A percentile compares a stretch with the other conserved stretches of the same genome.
phyloP scores from a whole-genome alignment of 1,284 basidiomycete species.

The Ustilago loliicola region DNA sequence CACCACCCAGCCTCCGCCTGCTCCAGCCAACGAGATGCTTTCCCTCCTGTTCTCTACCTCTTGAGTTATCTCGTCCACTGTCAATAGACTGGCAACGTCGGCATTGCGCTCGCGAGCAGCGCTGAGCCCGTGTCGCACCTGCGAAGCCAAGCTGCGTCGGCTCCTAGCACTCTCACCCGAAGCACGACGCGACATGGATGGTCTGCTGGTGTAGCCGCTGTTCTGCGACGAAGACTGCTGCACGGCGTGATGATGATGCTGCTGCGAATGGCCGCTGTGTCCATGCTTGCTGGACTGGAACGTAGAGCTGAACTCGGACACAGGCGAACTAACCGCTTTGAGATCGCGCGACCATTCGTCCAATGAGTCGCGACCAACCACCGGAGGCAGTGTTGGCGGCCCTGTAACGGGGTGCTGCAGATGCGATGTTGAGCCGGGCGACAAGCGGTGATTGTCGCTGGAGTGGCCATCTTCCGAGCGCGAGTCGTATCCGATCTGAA shows the following conservation, averaged over 20 bases:
- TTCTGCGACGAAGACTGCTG: conserved; percentile 28
- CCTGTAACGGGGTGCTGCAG: conserved; percentile 15
- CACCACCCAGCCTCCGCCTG: conserved; percentile 53
- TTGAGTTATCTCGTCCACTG: conserved; percentile 96
- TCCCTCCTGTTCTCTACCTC: conserved; percentile 87
- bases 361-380: conserved; percentile 55
- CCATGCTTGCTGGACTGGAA: conserved; percentile 26
- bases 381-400: conserved; percentile 58
- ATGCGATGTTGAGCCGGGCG: conserved; percentile 13
- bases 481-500: conserved; percentile 55
- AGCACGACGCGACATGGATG: conserved; percentile 47
- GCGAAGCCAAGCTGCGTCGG: conserved; percentile 56
- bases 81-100: conserved; percentile 91
- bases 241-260: conserved; percentile 14
- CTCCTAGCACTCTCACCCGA: conserved; percentile 60
- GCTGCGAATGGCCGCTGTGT: conserved; percentile 6
- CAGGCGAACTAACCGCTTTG: conserved; percentile 55
- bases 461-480: conserved; percentile 35
- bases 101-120: conserved; percentile 76
- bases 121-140: conserved; percentile 50
- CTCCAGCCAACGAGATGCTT: conserved; percentile 70
- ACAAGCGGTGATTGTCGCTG: conserved; percentile 11
- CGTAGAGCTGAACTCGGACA: conserved; percentile 26
- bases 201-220: conserved; percentile 28
- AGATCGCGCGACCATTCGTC: conserved; percentile 62